Conservation (phyloP, 805 yeast genomes). For the Saccharomycopsis oosterbeekiorum region DNA sequence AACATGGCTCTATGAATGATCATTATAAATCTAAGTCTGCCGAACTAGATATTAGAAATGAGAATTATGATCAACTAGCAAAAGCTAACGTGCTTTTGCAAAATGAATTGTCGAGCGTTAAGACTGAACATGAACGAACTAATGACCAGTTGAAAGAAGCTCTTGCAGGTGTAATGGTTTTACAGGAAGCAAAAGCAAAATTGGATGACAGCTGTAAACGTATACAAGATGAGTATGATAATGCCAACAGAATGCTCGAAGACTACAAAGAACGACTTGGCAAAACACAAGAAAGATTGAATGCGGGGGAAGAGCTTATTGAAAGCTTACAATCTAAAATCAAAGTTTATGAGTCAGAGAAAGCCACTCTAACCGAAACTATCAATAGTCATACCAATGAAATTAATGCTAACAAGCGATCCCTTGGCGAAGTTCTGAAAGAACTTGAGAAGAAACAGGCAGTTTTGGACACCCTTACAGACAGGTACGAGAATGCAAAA, state of each 20-base stretch:
- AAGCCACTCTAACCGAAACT: not conserved
- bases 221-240: not conserved
- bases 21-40: not conserved
- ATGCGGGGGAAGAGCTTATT: not conserved
- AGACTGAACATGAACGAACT: not conserved
- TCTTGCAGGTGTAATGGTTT: slow-evolving; percentile 10
- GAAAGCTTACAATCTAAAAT: not conserved
- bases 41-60: not conserved
- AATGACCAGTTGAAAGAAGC: slow-evolving; percentile 7
- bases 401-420: not conserved
- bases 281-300: not conserved
- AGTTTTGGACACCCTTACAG: not conserved
- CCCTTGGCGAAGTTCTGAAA: not conserved
- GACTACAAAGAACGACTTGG: not conserved
- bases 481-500: not conserved
- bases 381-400: not conserved
- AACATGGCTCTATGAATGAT: not conserved
- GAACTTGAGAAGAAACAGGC: slow-evolving; percentile 7
- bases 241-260: not conserved
- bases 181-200: slow-evolving; percentile 19
- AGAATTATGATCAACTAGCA: not conserved
- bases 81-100: not conserved
- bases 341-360: not conserved
- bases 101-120: not conserved
- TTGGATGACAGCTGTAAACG: slow-evolving; percentile 20